Base-by-base conservation (phyloP, 345 rosid genomes). In the Eutrema japonicum region DNA sequence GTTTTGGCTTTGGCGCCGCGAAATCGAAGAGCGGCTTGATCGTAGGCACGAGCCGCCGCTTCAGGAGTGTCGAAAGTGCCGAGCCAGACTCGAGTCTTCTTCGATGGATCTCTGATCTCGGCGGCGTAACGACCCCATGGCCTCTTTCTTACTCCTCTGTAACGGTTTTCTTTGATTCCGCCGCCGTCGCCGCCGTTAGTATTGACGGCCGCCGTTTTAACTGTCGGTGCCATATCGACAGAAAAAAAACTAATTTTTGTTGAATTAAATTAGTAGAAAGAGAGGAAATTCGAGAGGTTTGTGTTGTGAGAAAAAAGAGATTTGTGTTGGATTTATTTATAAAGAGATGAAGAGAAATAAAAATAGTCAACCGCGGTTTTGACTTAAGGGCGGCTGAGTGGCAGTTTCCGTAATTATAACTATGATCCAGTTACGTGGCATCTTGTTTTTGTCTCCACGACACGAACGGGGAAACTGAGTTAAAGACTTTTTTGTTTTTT, bases 81-180 rank as follows among this genome's bases (percentile, higher is more conserved):
- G 8, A 92, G 92, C 97, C 97, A 89, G 30, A 92, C 92, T 3
- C 96, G 89, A 57, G 78, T 75, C 68, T 83, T 88, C 68, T 86
- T 89, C 36, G 78, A 75, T 0, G 97, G 97, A 81, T 92, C 91
- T 76, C 97, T 79, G 58, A 92, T 92, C 84, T 92, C 97, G 11
- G 89, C 96, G 0, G 94, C 92, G 82, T 88, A 92, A 42, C 94
- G 80, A 0, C 97, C 97, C 96, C 94, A 88, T 11, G 92, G 96
- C 70, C 97, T 80, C 94, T 82, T 89, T 51, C 97, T 84, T n/a
- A 92, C 97, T 6, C 97, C 94, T 71, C 96, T 78, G 71, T 80
- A 89, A 79, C 78, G 92, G 51, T 80, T 68, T 83, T 66, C 37
- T 22, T 66, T 66, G 46, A 8, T 8, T 37, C 56, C 32, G 43